Evolutionary conservation across 2,329 filamentous ascomycete species (phyloP).

Genomic region (Graphiopsis chlorocephala): DNA sequence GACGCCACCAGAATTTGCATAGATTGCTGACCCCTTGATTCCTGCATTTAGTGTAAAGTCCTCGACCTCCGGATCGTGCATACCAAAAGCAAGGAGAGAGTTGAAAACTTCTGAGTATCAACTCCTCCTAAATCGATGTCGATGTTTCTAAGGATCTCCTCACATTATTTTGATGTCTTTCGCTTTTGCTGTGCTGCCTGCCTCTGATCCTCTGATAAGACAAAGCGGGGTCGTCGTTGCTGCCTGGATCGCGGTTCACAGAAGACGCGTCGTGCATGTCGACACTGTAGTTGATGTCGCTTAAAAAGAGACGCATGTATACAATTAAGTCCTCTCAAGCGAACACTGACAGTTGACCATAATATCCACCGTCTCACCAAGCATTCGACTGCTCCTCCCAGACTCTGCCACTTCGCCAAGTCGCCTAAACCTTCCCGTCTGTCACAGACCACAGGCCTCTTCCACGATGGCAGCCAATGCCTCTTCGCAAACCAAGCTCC

Average conservation of each 20-base stretch:
- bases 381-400: neutral
- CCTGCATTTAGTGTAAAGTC: neutral
- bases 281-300: neutral
- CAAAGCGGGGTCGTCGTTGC: neutral
- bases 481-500: neutral
- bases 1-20: neutral
- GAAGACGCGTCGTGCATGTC: neutral
- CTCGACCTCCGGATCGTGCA: neutral
- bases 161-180: neutral
- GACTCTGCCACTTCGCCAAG: neutral
- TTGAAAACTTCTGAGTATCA: neutral
- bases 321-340: neutral
- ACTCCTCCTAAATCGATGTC: neutral
- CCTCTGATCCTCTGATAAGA: too few species aligned
- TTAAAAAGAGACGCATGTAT: neutral
- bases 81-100: too few species aligned
- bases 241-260: neutral
- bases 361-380: neutral
- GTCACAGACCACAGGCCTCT: neutral
- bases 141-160: neutral
- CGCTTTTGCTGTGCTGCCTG: too few species aligned
- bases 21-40: neutral
- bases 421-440: neutral
- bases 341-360: neutral
- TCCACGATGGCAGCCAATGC: constrained; percentile 11